Percentiles rank a stretch among this genome's conserved stretches.
These are phyloP conservation scores for Verruconis gallopava DNA, from an alignment of 2,329 filamentous ascomycete genomes.

Conservation along the genomic window DNA sequence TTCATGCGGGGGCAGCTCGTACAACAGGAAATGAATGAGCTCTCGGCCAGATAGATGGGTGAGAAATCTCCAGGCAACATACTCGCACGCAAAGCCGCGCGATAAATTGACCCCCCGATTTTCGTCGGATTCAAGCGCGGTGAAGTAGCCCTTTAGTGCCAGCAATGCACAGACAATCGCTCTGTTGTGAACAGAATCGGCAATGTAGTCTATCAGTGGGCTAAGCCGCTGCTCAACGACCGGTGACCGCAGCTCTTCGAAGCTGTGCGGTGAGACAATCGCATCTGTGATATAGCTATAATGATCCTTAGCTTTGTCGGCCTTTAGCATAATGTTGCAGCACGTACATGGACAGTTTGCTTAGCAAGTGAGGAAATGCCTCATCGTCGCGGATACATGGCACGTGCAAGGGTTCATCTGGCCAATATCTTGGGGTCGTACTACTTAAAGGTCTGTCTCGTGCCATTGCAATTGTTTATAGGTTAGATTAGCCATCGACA, in stretches of 20 bases:
- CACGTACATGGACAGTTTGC: slow-evolving; percentile 50
- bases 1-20: slow-evolving; percentile 48
- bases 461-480: too few relatives aligned
- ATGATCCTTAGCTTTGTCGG: slow-evolving; percentile 6
- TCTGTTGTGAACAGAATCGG: slow-evolving; percentile 50
- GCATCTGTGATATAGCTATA: slow-evolving; percentile 49
- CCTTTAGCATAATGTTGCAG: background rate
- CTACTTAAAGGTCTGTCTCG: background rate
- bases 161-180: slow-evolving; percentile 60
- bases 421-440: background rate
- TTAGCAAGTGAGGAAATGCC: slow-evolving; percentile 49
- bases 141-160: slow-evolving; percentile 66
- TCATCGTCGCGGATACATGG: slow-evolving; percentile 48
- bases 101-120: slow-evolving; percentile 54
- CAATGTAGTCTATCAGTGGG: slow-evolving; percentile 54
- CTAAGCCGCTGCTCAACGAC: slow-evolving; percentile 43
- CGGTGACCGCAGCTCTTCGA: slow-evolving; percentile 60
- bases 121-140: slow-evolving; percentile 44
- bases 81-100: slow-evolving; percentile 62
- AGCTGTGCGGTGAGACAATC: slow-evolving; percentile 52
- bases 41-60: slow-evolving; percentile 58
- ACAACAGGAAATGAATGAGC: slow-evolving; percentile 60
- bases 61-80: slow-evolving; percentile 68
- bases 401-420: background rate
- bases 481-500: too few relatives aligned